phyloP scores from a whole-genome alignment of 2,329 filamentous ascomycete species.

The Sporothrix humicola region DNA sequence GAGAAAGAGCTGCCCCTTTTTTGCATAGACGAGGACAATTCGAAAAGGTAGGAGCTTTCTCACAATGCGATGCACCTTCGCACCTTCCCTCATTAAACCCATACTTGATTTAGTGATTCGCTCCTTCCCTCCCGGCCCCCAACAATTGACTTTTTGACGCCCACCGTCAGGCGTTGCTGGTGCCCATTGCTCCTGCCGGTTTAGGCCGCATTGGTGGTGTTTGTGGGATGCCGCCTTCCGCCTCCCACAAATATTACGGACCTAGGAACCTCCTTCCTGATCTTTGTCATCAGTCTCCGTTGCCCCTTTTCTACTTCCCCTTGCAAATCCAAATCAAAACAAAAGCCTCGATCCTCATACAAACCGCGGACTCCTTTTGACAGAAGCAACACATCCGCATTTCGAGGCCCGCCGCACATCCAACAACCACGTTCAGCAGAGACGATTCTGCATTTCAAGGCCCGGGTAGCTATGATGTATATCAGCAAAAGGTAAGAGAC shows the following conservation, averaged over 20 bases:
- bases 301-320: background rate
- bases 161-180: background rate
- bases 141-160: background rate
- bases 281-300: background rate
- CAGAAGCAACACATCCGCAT: background rate
- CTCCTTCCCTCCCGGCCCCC: constrained; percentile 5
- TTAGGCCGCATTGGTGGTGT: background rate
- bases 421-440: background rate
- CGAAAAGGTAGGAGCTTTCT: background rate
- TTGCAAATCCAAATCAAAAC: background rate
- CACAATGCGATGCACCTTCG: background rate
- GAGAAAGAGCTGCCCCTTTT: background rate
- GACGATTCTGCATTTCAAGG: background rate
- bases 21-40: background rate
- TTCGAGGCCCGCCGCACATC: background rate
- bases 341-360: background rate
- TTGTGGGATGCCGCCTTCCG: background rate
- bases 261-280: background rate
- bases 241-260: background rate
- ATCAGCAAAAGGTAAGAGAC: constrained; percentile 4
- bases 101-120: background rate
- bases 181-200: background rate
- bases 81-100: background rate
- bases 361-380: background rate
- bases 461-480: background rate